These are phyloP conservation scores for Euphorbia tirucalli DNA, from an alignment of 345 rosid species.

Conservation along the genomic window DNA sequence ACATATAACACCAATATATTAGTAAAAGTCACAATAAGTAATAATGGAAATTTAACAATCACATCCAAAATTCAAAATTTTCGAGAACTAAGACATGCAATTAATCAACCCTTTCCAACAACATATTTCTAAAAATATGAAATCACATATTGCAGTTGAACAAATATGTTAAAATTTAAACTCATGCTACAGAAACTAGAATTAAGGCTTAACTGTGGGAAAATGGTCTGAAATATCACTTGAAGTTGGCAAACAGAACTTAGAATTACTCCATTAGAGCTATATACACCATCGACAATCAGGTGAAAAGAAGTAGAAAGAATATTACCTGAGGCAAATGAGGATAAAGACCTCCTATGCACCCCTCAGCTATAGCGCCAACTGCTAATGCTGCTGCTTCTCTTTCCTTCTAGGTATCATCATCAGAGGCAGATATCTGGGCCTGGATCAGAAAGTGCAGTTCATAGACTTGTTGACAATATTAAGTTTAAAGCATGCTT, in stretches of 20 bases:
- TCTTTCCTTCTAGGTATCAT: conserved; percentile 8
- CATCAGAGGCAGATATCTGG: conserved; percentile 1
- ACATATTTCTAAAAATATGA: too few relatives aligned
- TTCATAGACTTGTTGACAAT: neutral
- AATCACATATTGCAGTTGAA: neutral
- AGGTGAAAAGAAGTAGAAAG: neutral
- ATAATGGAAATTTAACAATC: too few relatives aligned
- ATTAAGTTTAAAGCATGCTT: conserved; percentile 1
- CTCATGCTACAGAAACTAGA: neutral
- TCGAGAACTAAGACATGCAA: neutral
- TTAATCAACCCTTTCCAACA: too few relatives aligned
- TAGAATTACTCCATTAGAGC: neutral
- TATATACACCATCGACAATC: neutral
- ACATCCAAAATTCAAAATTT: too few relatives aligned
- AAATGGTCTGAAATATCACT: neutral
- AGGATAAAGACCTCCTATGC: conserved; percentile 1
- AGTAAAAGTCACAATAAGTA: too few relatives aligned
- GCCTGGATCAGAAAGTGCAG: neutral
- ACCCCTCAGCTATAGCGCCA: conserved; percentile 6
- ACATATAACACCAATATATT: too few relatives aligned
- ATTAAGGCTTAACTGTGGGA: neutral
- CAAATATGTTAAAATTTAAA: too few relatives aligned
- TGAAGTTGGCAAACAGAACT: neutral
- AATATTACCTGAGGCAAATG: conserved; percentile 6
- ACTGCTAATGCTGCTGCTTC: conserved; percentile 6